Base-by-base conservation (phyloP, 768 basidiomycete species). In the Rubroboletus satanas region DNA sequence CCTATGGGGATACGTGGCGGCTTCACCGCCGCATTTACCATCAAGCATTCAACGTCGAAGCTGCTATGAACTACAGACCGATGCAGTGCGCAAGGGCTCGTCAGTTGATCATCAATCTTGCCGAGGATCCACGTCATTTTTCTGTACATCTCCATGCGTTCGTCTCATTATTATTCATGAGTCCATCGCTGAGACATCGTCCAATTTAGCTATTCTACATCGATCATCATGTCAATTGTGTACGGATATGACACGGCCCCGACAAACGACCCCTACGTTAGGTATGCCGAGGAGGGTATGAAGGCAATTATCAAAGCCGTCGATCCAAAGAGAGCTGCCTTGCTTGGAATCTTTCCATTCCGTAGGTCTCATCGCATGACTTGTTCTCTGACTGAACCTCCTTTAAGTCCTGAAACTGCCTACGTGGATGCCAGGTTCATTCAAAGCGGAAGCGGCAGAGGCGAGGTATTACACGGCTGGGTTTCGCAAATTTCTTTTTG, bases 1-100 rank as follows among this genome's bases (percentile, higher is more conserved):
- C 63, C 7, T 77, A 78, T 54, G 76, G 74, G 1, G 64, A 71
- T 8, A 63, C 60, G 18, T 78, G 77, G 77, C 70, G 75, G 28
- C 60, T 62, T 32, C 71, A 75, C 31, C 65, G 65, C 6, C 65
- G 67, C 37, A 59, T 67, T 29, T 65, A 65, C 35, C 74, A 76
- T 35, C 73, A 76, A 48, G 62, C 66, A 11, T 62, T 77, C 60
- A 63, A 63, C 33, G 51, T 58, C 2, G 66, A 68, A 41, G 66
- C 69, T 11, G 55, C 65, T 18, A 5, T 45, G 11, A 60, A 39
- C 15, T 77, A 73, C 54, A 62, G 55, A 15, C 67, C 72, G 2
- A 62, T 73, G 44, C 76, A 78, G 50, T 51, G 59, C 8, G 46
- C 59, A 39, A 74, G 69, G 51, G 66, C 69, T 23, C 66, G 63